These are phyloP conservation scores for Gracilariopsis chorda DNA, from an alignment of 23 red algal genomes.

Conservation along the genomic window DNA sequence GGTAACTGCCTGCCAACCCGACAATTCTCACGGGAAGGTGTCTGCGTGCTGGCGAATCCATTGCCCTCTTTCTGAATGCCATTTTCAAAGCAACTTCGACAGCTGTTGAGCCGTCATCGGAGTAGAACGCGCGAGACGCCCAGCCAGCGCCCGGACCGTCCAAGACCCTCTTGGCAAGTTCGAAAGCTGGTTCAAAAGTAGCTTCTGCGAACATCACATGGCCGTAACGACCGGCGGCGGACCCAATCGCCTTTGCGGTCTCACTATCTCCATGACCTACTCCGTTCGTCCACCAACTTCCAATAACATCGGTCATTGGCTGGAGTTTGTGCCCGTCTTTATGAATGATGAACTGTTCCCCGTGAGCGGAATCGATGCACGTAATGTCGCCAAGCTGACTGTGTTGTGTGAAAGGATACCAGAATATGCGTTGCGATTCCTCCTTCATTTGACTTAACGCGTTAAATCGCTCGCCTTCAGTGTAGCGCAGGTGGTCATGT, in stretches of 20 bases:
- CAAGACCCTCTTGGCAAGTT: constrained; percentile 64
- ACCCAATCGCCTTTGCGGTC: constrained; percentile 42
- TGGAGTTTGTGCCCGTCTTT: background rate
- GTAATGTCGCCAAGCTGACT: constrained; percentile 22
- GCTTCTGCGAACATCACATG: constrained; percentile 94
- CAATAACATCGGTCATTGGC: constrained; percentile 74
- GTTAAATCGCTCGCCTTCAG: background rate
- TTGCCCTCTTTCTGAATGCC: constrained; percentile 83
- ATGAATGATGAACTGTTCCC: constrained; percentile 60
- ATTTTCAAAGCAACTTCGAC: constrained; percentile 99
- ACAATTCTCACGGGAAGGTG: constrained; percentile 58
- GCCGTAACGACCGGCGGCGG: constrained; percentile 84
- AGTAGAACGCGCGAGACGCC: constrained; percentile 92
- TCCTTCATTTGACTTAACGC: constrained; percentile 43
- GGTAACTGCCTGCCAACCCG: constrained; percentile 82
- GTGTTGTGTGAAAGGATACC: constrained; percentile 99
- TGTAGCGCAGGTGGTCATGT: background rate
- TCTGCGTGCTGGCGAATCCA: constrained; percentile 6
- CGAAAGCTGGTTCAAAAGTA: constrained; percentile 70
- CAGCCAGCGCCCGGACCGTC: constrained; percentile 72
- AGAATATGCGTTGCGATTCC: constrained; percentile 65
- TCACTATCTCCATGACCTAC: constrained; percentile 76
- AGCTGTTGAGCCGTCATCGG: constrained; percentile 92
- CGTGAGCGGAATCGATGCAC: constrained; percentile 84
- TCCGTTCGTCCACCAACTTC: constrained; percentile 96